phyloP scores from a whole-genome alignment of 2,329 filamentous ascomycete genomes.

The Aspergillus pseudoterreus region DNA sequence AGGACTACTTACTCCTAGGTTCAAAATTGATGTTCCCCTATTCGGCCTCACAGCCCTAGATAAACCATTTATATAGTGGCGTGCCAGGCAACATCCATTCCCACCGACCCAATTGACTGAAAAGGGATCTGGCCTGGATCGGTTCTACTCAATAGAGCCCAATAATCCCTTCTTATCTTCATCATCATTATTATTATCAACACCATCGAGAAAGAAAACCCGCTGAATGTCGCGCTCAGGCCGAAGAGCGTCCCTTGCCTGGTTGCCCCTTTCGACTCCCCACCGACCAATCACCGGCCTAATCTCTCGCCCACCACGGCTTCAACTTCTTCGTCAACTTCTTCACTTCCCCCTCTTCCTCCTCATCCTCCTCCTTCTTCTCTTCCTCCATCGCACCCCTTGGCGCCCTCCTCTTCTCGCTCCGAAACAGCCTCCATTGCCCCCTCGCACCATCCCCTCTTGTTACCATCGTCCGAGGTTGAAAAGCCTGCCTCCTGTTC shows the following conservation, averaged over 20 bases:
- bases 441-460: conserved; percentile 13
- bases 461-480: conserved; percentile 38
- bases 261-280: conserved; percentile 20
- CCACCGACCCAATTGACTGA: neutral
- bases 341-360: conserved; percentile 1
- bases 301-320: conserved; percentile 6
- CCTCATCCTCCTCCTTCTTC: conserved; percentile 6
- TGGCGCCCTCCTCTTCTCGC: conserved; percentile 7
- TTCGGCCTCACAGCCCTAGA: too few relatives aligned
- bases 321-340: neutral
- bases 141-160: neutral
- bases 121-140: too few relatives aligned
- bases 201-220: too few relatives aligned
- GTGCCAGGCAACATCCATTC: too few relatives aligned
- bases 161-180: neutral
- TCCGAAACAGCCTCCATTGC: conserved; percentile 27
- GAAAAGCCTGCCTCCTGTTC: conserved; percentile 22
- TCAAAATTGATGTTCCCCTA: too few relatives aligned
- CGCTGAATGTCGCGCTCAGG: conserved; percentile 20
- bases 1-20: too few relatives aligned
- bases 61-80: too few relatives aligned
- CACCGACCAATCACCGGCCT: conserved; percentile 19
- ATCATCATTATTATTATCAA: neutral
- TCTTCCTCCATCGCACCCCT: conserved; percentile 1
- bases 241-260: conserved; percentile 15